These are phyloP conservation scores for Colletotrichum euphorbiae DNA, from an alignment of 2,329 filamentous ascomycete genomes.

Conservation along the genomic window DNA sequence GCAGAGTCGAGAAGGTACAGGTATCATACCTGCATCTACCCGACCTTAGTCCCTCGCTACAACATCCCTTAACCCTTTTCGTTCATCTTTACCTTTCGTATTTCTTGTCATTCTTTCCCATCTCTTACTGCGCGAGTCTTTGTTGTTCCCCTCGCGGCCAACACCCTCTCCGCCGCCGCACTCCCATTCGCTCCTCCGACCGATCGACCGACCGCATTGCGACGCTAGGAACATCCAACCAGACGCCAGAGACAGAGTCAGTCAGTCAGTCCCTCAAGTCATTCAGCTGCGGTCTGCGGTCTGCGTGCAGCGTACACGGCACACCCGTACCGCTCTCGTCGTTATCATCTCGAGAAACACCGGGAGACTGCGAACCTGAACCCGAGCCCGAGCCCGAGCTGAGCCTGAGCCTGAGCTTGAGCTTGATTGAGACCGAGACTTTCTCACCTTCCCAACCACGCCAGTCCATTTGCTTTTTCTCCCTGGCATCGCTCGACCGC, in stretches of 20 bases:
- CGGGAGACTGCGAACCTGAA: too few species aligned
- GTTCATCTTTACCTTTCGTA: not conserved
- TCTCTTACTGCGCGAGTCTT: conserved; percentile 22
- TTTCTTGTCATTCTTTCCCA: not conserved
- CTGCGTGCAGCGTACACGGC: not conserved
- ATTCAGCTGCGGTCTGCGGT: conserved; percentile 1
- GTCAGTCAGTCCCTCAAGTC: conserved; percentile 7
- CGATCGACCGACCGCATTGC: conserved; percentile 35
- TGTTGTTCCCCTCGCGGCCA: conserved; percentile 16
- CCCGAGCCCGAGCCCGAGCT: not conserved
- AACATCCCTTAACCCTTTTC: conserved; percentile 15
- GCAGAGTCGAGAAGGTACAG: conserved; percentile 17
- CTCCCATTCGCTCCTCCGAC: conserved; percentile 15
- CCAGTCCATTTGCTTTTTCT: conserved; percentile 39
- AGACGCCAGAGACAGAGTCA: conserved; percentile 1
- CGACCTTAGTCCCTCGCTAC: conserved; percentile 31
- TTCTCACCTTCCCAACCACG: conserved; percentile 30
- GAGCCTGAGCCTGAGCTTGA: not conserved
- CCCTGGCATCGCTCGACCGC: conserved; percentile 29
- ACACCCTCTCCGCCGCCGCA: not conserved
- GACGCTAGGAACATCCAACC: conserved; percentile 38
- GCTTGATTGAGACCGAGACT: conserved; percentile 22
- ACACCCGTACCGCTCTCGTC: not conserved
- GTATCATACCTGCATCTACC: conserved; percentile 36
- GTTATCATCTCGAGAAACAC: too few species aligned